Evolutionary conservation across 139 green algal species (phyloP).

Genomic region (Coelastrella sp.): DNA sequence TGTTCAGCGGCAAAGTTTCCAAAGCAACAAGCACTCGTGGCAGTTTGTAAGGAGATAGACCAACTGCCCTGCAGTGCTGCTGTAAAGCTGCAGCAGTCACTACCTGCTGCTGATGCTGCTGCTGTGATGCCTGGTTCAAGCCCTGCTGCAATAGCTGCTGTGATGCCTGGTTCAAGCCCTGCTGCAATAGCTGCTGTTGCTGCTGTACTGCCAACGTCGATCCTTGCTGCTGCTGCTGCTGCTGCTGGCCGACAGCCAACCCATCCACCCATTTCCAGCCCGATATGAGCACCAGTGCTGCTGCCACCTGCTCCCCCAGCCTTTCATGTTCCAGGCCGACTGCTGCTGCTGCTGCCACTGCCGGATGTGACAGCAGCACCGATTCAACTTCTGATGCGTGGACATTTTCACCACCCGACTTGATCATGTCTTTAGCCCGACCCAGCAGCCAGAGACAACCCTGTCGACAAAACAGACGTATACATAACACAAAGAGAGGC

Average conservation of each 20-base stretch:
- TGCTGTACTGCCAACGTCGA: neutral
- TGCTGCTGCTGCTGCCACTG: conserved; percentile 79
- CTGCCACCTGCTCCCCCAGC: conserved; percentile 79
- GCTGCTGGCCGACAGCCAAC: neutral
- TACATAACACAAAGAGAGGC: too few species aligned
- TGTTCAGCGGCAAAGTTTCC: conserved; percentile 67
- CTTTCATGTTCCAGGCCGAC: conserved; percentile 83
- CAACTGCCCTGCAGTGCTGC: conserved; percentile 59
- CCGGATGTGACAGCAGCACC: conserved; percentile 66
- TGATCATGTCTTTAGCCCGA: conserved; percentile 91
- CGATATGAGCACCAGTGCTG: conserved; percentile 66
- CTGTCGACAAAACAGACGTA: neutral
- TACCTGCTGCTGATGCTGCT: neutral
- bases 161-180: neutral
- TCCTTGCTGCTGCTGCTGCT: conserved; percentile 12
- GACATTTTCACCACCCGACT: conserved; percentile 93
- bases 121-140: too few species aligned
- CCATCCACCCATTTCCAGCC: conserved; percentile 60
- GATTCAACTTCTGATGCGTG: conserved; percentile 81
- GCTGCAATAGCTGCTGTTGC: neutral
- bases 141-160: too few species aligned
- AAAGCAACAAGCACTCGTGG: conserved; percentile 55
- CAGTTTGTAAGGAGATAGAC: conserved; percentile 80
- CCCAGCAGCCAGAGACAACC: conserved; percentile 87
- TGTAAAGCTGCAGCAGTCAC: conserved; percentile 55